Percentiles rank a stretch among this genome's conserved stretches.
Conservation (phyloP, 2,329 filamentous ascomycete species). For the Phyllosticta citriasiana region DNA sequence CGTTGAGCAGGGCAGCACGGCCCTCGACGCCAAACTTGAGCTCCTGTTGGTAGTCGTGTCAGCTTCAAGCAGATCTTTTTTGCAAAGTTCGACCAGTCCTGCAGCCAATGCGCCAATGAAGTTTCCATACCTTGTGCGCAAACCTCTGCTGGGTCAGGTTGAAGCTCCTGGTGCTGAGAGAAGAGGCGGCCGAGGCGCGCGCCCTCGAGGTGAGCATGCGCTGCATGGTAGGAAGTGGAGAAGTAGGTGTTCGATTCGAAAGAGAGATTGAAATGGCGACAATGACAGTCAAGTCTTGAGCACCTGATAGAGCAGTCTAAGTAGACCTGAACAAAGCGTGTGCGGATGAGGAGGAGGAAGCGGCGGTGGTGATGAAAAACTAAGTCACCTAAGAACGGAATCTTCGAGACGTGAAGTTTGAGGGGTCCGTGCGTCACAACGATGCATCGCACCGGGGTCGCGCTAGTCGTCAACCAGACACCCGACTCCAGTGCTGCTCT, state of each 20-base stretch:
- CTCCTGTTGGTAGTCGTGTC: constrained; percentile 49
- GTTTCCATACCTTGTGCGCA: constrained; percentile 75
- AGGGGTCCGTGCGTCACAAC: neutral
- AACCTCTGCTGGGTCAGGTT: constrained; percentile 85
- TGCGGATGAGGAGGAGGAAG: neutral
- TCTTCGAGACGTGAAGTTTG: no score
- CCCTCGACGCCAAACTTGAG: constrained; percentile 97
- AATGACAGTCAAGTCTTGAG: constrained; percentile 7
- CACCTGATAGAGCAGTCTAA: neutral
- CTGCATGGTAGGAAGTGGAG: constrained; percentile 61
- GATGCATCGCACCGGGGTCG: neutral
- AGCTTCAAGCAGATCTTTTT: constrained; percentile 2
- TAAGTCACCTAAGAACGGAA: no score
- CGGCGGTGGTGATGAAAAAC: constrained; percentile 3
- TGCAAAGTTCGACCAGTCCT: constrained; percentile 19
- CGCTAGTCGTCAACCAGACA: neutral
- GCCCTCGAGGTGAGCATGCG: constrained; percentile 77
- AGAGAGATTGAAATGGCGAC: neutral
- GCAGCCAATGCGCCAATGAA: constrained; percentile 7
- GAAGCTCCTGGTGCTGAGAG: constrained; percentile 48
- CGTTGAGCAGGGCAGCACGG: constrained; percentile 76
- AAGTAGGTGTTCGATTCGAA: neutral
- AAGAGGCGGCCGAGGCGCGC: constrained; percentile 69
- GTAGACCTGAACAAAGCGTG: constrained; percentile 2
- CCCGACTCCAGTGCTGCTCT: neutral